Evolutionary conservation across 2,329 filamentous ascomycete genomes (phyloP), one percentile per base, ranked within the genome.

Genomic region (Cordyceps pruinosa): DNA sequence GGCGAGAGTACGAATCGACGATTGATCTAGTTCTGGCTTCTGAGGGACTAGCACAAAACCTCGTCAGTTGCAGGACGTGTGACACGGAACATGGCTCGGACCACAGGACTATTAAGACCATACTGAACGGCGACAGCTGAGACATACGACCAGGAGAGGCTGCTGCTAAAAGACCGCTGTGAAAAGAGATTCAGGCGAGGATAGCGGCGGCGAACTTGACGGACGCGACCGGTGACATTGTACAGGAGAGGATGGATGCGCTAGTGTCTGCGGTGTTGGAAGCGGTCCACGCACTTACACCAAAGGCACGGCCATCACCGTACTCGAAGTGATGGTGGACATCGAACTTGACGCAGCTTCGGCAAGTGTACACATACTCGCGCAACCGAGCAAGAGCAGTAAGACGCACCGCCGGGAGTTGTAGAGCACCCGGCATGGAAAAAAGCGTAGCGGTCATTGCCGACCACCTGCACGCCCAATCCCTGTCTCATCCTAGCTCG

Each of bases 251-350:
- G 41, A 61, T 54, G 7, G 53, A 61, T 30, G 42, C 21, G 37
- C 37, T 60, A 1, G 59, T 62, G 51, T 23, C 34, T 17, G 57
- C 57, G 10, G 59, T 62, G 17, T 28, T 58, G 25, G 59, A 62
- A 45, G 60, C 57, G 23, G 44, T 62, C n/a, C 37, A 54, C 21
- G 32, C 46, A 21, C 53, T 65, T 5, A 64, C 59, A 12, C 66
- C 61, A 15, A 66, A 56, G 55, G 61, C 64, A 23, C 66, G 61
- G 48, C 65, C 62, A 45, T 65, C 62, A 19, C 59, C 50, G n/a
- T 66, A 68, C 51, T 60, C 62, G 42, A 69, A 70, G 57, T 59
- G 66, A 42, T 71, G 61, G 66, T 70, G 63, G 66, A 66, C 61
- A n/a, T n/a, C n/a, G n/a, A n/a, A n/a, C n/a, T n/a, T n/a, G n/a